Base-by-base conservation (phyloP, 208 protist species). In the Leishmania major region DNA sequence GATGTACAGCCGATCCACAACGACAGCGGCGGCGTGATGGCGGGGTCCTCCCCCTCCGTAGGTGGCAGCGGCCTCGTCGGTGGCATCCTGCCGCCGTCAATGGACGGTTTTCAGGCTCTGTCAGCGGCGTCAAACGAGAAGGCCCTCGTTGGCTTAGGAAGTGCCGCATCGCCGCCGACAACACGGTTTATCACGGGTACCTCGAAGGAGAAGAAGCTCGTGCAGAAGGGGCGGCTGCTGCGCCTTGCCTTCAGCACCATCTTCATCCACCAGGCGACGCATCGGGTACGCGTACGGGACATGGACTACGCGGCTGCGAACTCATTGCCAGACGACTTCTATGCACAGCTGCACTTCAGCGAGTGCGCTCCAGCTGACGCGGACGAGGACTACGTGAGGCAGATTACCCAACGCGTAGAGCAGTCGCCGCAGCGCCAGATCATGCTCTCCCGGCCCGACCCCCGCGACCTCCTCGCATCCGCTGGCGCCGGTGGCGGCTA, bases 191-290 rank as follows among this genome's bases (percentile, higher is more conserved):
- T 81, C 62, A 72, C n/a, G 59, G 78, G 67, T 67, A 79, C 45
- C 75, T 11, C 55, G 5, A 78, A 49, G 8, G 77, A 35, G 17
- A 85, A 86, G 78, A 83, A 84, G 45, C 10, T 84, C 3, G 74
- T 83, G 51, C 60, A 64, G 51, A 94, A 91, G 80, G 67, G 45
- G 4, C 85, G 87, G 35, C 82, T 96, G 62, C 88, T 93, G 55
- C 90, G 93, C 35, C 87, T 90, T 40, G 93, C 93, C 78, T 95
- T 95, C 78, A 96, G 91, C 79, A 96, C 91, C 59, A 91, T 96
- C 71, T 96, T 96, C 79, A 84, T 95, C 37, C 86, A 87, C 22
- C 86, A 95, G 67, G 71, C 86, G n/a, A 84, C 67, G 17, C 89
- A 95, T 60, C 91, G 91, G 10, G 87, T 96, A 19, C 83, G 87